Base-by-base conservation (phyloP, 2,329 filamentous ascomycete species). In the Plenodomus lindquistii region DNA sequence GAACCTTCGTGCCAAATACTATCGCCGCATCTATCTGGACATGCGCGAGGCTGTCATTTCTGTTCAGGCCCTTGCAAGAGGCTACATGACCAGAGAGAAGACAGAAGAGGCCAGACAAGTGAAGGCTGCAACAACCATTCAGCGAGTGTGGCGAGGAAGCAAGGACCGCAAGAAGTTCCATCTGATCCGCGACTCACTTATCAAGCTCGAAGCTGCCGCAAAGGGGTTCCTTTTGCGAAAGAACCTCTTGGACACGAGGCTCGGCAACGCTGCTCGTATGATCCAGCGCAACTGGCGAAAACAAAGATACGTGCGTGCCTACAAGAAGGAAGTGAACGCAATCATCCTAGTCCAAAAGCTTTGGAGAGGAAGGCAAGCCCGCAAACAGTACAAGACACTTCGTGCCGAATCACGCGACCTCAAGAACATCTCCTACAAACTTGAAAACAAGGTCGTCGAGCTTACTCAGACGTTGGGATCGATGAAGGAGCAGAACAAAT, bases 381-480 rank as follows among this genome's bases (percentile, higher is more conserved):
- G 94, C 59, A 84, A 81, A 59, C 86, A 84, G 40, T 99, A 99
- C 81, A 97, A 96, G 84, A 85, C 80, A 62, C 78, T 96, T 53
- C 90, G 94, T 60, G 92, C 97, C 75, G 94, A 99, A 75, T 94
- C 94, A 58, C 89, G 94, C 69, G 95, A 99, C 78, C 84, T 99
- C 72, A 97, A 97, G 81, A 93, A 97, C 75, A 99, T 99, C 62
- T 97, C 94, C 2, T 99, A 99, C 81, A 97, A 96, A 80, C 80
- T 99, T 64, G 94, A 99, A 75, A 97, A 99, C 82, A 99, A 99
- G 85, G 94, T 99, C 55, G 91, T 99, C 55, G 94, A 99, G 77
- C 83, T 99, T 66, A 99, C 94, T 1, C 94, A 99, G 73, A 90
- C 88, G 41, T 77, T 99, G 63, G 92, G 94, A 59, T 87, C 91